Base-by-base conservation (phyloP, 2,329 filamentous ascomycete species). In the Sporothrix variecibatus region DNA sequence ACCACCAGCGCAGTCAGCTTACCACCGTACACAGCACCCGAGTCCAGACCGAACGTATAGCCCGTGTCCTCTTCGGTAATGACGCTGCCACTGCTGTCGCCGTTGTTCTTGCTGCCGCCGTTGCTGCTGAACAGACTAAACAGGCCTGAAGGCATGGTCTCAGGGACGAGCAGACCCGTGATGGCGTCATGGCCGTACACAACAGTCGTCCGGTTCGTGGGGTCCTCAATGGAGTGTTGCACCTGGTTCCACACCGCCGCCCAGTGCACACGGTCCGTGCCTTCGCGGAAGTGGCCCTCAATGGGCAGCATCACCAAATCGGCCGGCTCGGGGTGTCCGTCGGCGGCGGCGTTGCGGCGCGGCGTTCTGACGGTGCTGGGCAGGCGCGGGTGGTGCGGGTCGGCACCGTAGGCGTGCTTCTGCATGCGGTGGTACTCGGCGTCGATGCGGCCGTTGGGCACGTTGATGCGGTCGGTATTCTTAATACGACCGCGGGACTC, bases 181-280 rank as follows among this genome's bases (percentile, higher is more conserved):
- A 91, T 91, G 28, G 94, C 89, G 80, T 98, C 94, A 80, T 98
- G 95, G 5, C 95, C 95, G 82, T 97, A 98, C 74, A 97, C 87
- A 56, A 97, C 92, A 0, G 93, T 94, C 56, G 85, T 88, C 11
- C 88, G 85, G 40, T 82, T 77, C 15, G 76, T 67, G 76, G 64
- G 74, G 31, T 67, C 68, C 12, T 76, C 73, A 1, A 80, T 74
- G 34, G 79, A 79, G 72, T 80, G 81, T 78, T 91, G 87, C 73
- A 82, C 81, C 72, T 82, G 83, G 78, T 90, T 87, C 89, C 89
- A 91, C 8, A 84, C 82, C 78, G 91, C 87, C 71, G 90, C 86
- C 94, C 94, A 97, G 17, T 87, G 87, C 46, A 76, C 40, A 3
- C 76, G 75, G 64, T 73, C 73, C 23, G 88, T 85, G 70, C 91